Evolutionary conservation across 2,329 filamentous ascomycete species (phyloP), one percentile per base, ranked within the genome.

Genomic region (Pseudogymnoascus sp.): DNA sequence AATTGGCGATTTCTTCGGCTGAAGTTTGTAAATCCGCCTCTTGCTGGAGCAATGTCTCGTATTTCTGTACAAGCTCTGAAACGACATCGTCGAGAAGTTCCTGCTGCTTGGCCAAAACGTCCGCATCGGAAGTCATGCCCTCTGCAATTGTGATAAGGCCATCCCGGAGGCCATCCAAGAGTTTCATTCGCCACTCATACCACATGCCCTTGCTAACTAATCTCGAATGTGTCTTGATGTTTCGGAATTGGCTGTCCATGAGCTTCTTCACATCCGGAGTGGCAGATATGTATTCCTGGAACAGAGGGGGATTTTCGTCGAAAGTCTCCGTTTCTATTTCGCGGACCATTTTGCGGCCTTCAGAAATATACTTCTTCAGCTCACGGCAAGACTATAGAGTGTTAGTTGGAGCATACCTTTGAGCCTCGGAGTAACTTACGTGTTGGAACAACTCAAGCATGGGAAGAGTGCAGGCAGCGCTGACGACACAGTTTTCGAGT

Each of bases 241-340:
- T 97, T 74, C 96, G 94, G 79, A 99, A 94, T 72, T 97, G 92
- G 67, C 90, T 94, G 76, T 99, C 93, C 87, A 99, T 95, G 60
- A 95, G 81, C 3, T 85, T 76, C 70, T 90, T 92, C 72, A 96
- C 86, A 65, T 95, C 90, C 0, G 91, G 85, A 0, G 89, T 84
- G 27, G 93, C 93, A 8, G 87, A 87, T 66, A 95, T 85, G 72
- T 99, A 99, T 72, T 97, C 94, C 63, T 85, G 86, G 76, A 99
- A 96, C 1, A 99, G 80, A 0, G 90, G 85, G 7, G 94, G 94
- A 69, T 97, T 97, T 63, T 97, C 91, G 66, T 91, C 87, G 64
- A 89, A 87, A 0, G 92, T 96, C 71, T 96, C 91, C 0, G 82
- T 85, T 72, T 97, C 94, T 63, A 99, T 95, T 67, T 93, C 90